phyloP scores from a whole-genome alignment of 352 stramenopile genomes.

The Globisporangium canariense region DNA sequence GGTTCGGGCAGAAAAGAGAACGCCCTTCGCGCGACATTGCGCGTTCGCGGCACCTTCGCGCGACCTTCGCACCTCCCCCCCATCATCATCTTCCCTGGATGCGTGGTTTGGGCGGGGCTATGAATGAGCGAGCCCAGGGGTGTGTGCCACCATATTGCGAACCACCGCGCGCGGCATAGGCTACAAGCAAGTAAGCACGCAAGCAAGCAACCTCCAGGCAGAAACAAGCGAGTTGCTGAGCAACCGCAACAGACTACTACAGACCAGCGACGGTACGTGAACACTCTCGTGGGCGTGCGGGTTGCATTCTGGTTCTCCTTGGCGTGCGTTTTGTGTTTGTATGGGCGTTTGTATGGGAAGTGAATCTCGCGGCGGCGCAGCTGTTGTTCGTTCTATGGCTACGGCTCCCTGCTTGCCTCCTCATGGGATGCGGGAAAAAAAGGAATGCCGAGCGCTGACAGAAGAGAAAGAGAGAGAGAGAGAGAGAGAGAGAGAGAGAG shows the following conservation, averaged over 20 bases:
- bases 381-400: slow-evolving; percentile 14
- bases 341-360: slow-evolving; percentile 23
- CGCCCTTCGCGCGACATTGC: neutral
- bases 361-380: slow-evolving; percentile 15
- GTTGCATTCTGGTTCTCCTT: neutral
- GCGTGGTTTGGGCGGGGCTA: neutral
- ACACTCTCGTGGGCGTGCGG: neutral
- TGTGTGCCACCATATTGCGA: slow-evolving; percentile 8
- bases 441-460: slow-evolving; percentile 10
- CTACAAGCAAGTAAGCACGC: neutral
- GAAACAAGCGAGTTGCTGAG: neutral
- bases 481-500: neutral
- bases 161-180: slow-evolving; percentile 9
- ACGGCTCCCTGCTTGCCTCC: neutral
- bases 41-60: slow-evolving; percentile 14
- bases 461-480: neutral
- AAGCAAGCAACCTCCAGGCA: too few species aligned
- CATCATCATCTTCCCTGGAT: slow-evolving; percentile 3
- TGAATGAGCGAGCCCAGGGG: neutral
- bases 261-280: neutral
- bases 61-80: neutral
- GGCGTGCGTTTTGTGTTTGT: slow-evolving; percentile 10
- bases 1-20: slow-evolving; percentile 3
- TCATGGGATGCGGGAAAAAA: slow-evolving; percentile 8
- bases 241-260: neutral